Evolutionary conservation across 371 early-diverging fungal species (phyloP).

Genomic region (Rhizopus stolonifer): DNA sequence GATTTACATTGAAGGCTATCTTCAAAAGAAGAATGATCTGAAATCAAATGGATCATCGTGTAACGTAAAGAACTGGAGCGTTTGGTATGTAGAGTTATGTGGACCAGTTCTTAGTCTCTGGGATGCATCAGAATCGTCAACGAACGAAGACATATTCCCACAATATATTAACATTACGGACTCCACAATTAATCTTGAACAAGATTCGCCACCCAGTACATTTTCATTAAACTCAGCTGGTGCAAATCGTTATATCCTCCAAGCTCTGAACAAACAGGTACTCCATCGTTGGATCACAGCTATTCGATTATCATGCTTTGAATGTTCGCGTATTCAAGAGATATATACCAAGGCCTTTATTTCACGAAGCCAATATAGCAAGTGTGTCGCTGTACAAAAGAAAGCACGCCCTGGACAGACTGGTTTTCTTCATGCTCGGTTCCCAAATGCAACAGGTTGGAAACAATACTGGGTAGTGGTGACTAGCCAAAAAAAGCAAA

Average conservation of each 20-base stretch:
- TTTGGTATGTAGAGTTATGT: slow-evolving; percentile 69
- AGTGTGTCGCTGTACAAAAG: neutral
- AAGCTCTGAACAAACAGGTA: slow-evolving; percentile 39
- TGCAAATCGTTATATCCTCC: slow-evolving; percentile 63
- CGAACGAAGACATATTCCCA: slow-evolving; percentile 33
- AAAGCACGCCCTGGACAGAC: neutral
- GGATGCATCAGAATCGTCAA: slow-evolving; percentile 33
- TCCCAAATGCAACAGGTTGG: slow-evolving; percentile 66
- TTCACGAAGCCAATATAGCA: slow-evolving; percentile 28
- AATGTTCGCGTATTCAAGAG: slow-evolving; percentile 73
- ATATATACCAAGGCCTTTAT: slow-evolving; percentile 68
- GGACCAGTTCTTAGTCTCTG: slow-evolving; percentile 69
- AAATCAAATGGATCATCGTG: slow-evolving; percentile 54
- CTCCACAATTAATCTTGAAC: slow-evolving; percentile 53
- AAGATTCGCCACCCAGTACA: slow-evolving; percentile 36
- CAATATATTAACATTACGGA: slow-evolving; percentile 76
- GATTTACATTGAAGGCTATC: slow-evolving; percentile 66
- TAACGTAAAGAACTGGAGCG: slow-evolving; percentile 56
- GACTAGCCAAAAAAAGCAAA: slow-evolving; percentile 50
- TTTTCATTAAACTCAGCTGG: slow-evolving; percentile 70
- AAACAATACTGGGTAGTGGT: slow-evolving; percentile 62
- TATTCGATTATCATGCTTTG: slow-evolving; percentile 71
- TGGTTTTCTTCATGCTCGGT: slow-evolving; percentile 61
- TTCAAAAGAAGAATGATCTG: slow-evolving; percentile 63
- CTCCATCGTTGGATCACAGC: slow-evolving; percentile 20